Evolutionary conservation across 306 rosid genomes (phyloP), one percentile per base, ranked within the genome.

Genomic region (Vigna hirtella): DNA sequence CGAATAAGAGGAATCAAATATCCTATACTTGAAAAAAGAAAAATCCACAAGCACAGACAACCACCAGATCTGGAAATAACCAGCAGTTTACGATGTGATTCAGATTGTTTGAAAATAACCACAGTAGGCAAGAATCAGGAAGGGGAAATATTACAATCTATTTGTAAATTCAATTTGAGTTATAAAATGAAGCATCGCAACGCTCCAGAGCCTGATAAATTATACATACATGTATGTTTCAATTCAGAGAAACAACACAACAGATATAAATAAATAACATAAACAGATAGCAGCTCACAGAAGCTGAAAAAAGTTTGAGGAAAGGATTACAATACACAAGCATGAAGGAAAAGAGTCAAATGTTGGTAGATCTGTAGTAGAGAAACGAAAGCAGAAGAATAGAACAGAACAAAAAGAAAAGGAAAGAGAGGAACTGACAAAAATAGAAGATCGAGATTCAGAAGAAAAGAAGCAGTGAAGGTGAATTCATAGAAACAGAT

Each of bases 331-430:
- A 66, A 36, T 17, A 36, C 32, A 42, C n/a, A 42, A 40, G 11
- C 20, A 42, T 64, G 5, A 66, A 18, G 51, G 51, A 62, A 9
- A 55, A 63, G 67, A 51, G 70, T 70, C 42, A 24, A 76, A 77
- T 73, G 79, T 49, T 14, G 22, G 67, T 36, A 72, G 89, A 90
- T 84, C 90, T 79, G 63, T 26, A 40, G 64, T 2, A 53, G 62
- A 69, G 69, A 76, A 16, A 59, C 2, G 10, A 20, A 61, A 69
- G 13, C 1, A 53, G 15, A 62, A 26, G 15, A 40, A 77, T 18
- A 52, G 1, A 58, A 24, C 8, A 58, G 7, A 64, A 51, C 16
- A 20, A 16, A 28, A 42, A 5, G 48, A 42, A 6, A 48, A n/a
- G 13, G 13, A 13, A 11, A 16, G 9, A 77, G 16, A 79, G 40